A percentile compares a stretch with the other conserved stretches of the same genome.
These are phyloP conservation scores for Cymbidium sinense DNA, from an alignment of 106 monocot species.

Conservation along the genomic window DNA sequence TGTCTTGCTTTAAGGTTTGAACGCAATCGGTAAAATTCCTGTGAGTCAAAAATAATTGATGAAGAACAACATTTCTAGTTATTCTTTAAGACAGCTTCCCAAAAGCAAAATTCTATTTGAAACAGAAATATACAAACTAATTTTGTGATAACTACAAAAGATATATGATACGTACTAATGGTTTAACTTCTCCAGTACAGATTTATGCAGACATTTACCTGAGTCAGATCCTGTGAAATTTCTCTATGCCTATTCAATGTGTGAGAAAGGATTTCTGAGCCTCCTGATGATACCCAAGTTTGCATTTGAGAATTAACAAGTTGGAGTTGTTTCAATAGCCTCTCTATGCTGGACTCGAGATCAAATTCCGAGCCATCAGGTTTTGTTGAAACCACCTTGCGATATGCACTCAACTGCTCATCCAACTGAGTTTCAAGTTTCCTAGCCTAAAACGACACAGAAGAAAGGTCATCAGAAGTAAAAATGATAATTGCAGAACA, in stretches of 20 bases:
- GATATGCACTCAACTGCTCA: conserved; percentile 79
- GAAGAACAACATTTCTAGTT: neutral
- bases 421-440: conserved; percentile 88
- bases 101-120: neutral
- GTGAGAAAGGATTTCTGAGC: conserved; percentile 87
- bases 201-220: conserved; percentile 36
- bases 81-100: neutral
- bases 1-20: conserved; percentile 68
- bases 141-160: neutral
- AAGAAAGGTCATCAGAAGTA: neutral
- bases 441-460: conserved; percentile 47
- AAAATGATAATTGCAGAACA: neutral
- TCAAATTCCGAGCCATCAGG: conserved; percentile 69
- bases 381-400: conserved; percentile 58
- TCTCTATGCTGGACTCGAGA: conserved; percentile 74
- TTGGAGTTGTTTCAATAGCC: conserved; percentile 81
- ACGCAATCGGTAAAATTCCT: conserved; percentile 82
- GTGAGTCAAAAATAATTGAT: conserved; percentile 9
- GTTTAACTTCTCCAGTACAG: neutral
- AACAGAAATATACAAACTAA: neutral
- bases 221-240: conserved; percentile 87
- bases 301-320: conserved; percentile 96
- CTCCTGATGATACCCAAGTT: conserved; percentile 85
- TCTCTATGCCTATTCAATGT: conserved; percentile 85
- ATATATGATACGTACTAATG: neutral